These are phyloP conservation scores for Botrytis elliptica DNA, from an alignment of 2,329 filamentous ascomycete species.

Conservation along the genomic window DNA sequence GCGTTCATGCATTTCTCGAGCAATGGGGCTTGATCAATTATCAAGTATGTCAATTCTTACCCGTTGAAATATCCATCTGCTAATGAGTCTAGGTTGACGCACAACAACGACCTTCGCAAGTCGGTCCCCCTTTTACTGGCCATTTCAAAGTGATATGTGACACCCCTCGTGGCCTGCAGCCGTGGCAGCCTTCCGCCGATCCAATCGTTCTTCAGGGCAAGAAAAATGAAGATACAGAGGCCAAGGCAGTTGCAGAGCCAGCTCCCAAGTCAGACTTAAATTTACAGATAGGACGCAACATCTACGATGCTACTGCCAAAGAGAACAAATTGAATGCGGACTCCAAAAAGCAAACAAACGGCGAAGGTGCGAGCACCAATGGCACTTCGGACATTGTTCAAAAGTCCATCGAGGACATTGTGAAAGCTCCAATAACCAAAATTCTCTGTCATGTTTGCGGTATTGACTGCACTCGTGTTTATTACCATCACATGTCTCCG, in stretches of 20 bases:
- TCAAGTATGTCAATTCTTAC: conserved; percentile 60
- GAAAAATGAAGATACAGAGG: conserved; percentile 47
- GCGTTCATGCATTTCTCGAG: conserved; percentile 94
- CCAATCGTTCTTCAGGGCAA: conserved; percentile 63
- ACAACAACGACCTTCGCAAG: conserved; percentile 89
- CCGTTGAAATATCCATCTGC: conserved; percentile 19
- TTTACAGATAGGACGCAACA: conserved; percentile 89
- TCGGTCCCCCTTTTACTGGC: conserved; percentile 93
- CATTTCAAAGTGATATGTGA: conserved; percentile 97
- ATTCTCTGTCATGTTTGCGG: conserved; percentile 89
- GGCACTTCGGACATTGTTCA: conserved; percentile 50
- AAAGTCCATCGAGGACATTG: conserved; percentile 53
- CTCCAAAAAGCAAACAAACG: conserved; percentile 69
- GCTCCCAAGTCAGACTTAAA: conserved; percentile 78
- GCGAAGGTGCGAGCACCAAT: conserved; percentile 67
- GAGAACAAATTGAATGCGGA: conserved; percentile 60
- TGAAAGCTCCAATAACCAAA: conserved; percentile 65
- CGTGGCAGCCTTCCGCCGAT: conserved; percentile 87
- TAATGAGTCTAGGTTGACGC: conserved; percentile 75
- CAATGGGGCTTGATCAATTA: conserved; percentile 99
- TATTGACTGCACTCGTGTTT: conserved; percentile 76
- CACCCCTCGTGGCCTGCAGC: conserved; percentile 89
- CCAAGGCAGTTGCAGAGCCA: conserved; percentile 62
- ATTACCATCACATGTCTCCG: conserved; percentile 66
- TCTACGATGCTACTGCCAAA: conserved; percentile 91